phyloP scores from a whole-genome alignment of 768 basidiomycete genomes.

The Mycena belliarum region DNA sequence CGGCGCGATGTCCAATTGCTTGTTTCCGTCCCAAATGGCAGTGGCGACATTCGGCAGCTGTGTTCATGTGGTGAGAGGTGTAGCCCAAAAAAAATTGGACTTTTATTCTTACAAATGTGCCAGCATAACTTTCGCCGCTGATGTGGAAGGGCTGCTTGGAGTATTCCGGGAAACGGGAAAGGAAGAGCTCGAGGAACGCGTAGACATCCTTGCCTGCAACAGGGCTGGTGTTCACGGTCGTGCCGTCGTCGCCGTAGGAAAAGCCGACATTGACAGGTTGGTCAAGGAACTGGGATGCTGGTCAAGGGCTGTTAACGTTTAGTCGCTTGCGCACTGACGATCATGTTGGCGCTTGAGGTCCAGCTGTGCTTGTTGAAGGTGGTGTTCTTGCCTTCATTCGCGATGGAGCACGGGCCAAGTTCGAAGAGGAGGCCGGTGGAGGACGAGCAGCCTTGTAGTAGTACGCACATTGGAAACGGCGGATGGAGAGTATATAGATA shows the following conservation, averaged over 20 bases:
- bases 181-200: constrained; percentile 80
- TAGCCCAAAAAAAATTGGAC: too few relatives aligned
- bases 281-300: constrained; percentile 51
- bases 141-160: constrained; percentile 71
- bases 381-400: constrained; percentile 67
- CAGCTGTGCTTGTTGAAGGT: constrained; percentile 81
- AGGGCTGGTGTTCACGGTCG: constrained; percentile 75
- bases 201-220: constrained; percentile 90
- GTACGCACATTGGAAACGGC: not conserved
- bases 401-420: constrained; percentile 83
- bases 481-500: not conserved
- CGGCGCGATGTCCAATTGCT: constrained; percentile 47
- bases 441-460: constrained; percentile 60
- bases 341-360: constrained; percentile 78
- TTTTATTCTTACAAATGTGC: too few relatives aligned
- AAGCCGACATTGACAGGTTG: constrained; percentile 90
- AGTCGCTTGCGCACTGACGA: constrained; percentile 25
- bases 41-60: constrained; percentile 74
- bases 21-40: constrained; percentile 79
- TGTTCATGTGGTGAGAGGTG: too few relatives aligned
- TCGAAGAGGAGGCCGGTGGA: constrained; percentile 89
- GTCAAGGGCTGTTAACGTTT: not conserved
- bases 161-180: constrained; percentile 76
- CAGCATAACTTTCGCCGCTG: constrained; percentile 79
- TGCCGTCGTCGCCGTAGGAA: constrained; percentile 79